Conservation (phyloP, 176 grass and related monocot species). For the Rhynchospora pubera region DNA sequence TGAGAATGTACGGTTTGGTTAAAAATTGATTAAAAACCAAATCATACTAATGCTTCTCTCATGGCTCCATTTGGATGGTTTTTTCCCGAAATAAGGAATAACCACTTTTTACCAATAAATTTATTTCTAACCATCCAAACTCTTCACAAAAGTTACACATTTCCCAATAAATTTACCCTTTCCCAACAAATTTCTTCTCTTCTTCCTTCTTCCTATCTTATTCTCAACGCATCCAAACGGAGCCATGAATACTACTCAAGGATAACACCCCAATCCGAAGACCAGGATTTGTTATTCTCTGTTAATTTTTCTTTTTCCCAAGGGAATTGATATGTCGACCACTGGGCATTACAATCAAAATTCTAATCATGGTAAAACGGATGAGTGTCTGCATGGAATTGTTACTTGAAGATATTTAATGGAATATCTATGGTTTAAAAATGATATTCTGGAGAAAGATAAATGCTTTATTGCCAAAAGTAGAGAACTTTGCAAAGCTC, state of each 20-base stretch:
- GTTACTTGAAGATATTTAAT: neutral
- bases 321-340: neutral
- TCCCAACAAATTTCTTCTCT: no score
- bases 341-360: neutral
- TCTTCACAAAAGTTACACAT: no score
- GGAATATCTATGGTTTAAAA: slow-evolving; percentile 17
- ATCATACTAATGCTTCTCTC: neutral
- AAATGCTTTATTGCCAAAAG: slow-evolving; percentile 14
- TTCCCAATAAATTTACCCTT: no score
- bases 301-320: neutral
- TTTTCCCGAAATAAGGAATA: no score
- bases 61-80: no score
- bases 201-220: no score
- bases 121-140: no score
- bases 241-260: neutral
- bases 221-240: no score
- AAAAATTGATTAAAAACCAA: no score
- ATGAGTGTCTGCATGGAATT: neutral
- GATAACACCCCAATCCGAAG: neutral
- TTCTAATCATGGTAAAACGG: neutral
- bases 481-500: slow-evolving; percentile 8
- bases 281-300: neutral
- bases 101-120: no score
- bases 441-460: neutral
- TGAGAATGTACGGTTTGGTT: no score